A percentile compares a stretch with the other conserved stretches of the same genome.
Evolutionary conservation across 108 stramenopile genomes (phyloP).

Genomic region (Nannochloropsis gaditana): DNA sequence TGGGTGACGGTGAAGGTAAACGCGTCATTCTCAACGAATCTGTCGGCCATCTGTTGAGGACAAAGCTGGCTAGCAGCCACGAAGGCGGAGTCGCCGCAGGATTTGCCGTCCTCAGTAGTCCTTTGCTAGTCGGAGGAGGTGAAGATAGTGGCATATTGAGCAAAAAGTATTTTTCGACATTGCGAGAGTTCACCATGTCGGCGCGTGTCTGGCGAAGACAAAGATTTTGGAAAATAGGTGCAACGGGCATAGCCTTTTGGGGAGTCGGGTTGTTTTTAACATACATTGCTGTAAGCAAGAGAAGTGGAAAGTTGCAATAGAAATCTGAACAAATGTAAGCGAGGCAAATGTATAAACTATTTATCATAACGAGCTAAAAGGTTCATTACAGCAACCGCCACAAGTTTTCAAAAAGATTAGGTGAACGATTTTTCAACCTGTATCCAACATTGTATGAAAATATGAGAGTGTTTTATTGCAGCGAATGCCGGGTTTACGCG

Average conservation of each 20-base stretch:
- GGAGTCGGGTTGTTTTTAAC: not conserved
- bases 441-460: too few species aligned
- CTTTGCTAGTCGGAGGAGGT: conserved; percentile 32
- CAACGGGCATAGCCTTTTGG: not conserved
- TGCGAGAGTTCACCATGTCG: conserved; percentile 3
- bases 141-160: not conserved
- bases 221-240: not conserved
- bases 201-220: not conserved
- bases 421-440: too few species aligned
- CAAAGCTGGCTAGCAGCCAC: conserved; percentile 56
- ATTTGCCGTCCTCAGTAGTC: conserved; percentile 57
- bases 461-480: too few species aligned
- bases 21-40: conserved; percentile 44
- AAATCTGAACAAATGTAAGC: too few species aligned
- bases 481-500: too few species aligned
- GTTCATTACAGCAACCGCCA: too few species aligned
- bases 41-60: conserved; percentile 55
- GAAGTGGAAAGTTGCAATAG: too few species aligned
- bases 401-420: too few species aligned
- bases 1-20: conserved; percentile 34
- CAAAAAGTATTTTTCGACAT: not conserved
- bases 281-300: too few species aligned
- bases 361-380: too few species aligned
- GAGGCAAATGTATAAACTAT: too few species aligned
- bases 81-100: conserved; percentile 67